Evolutionary conservation across 257 asterid species (phyloP), one percentile per base, ranked within the genome.

Genomic region (Datura wrightii): DNA sequence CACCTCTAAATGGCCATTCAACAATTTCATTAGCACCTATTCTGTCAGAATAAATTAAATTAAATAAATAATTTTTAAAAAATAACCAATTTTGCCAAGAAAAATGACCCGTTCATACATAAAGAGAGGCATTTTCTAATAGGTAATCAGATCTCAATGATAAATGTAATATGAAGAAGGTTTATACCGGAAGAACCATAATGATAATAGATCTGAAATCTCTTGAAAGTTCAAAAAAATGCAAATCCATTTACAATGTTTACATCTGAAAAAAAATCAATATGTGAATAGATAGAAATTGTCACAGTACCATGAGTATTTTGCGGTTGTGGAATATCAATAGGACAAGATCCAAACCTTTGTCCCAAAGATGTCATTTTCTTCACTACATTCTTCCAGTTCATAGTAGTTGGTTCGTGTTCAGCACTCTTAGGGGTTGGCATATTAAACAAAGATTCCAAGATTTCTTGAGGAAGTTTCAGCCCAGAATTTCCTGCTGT

Each of bases 351-450:
- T 67, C 90, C 92, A 85, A 59, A 80, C 74, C 89, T 93, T 79
- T 85, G 95, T 79, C 98, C 93, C 85, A 91, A 89, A 71, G 97
- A 91, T 56, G 92, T 54, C 91, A 97, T 81, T 95, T 97, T 89
- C 89, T 92, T 94, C 37, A 92, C 97, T 13, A 97, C 88, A 58
- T 91, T 94, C 89, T 92, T 97, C 99, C 99, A 97, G 88, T 97
- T 94, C 98, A 97, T 90, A 83, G 87, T 83, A 84, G 86, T 89
- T 65, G 97, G 98, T 84, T 93, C 97, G 31, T 83, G 95, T 90
- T 92, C 98, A 63, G 93, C 93, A 83, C 90, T 88, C 93, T 88
- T 94, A 44, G 94, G 95, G 7, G 93, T 91, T 72, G 99, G 94
- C 99, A 97, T 92, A 67, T 86, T 90, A 85, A 97, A 97, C 90